A percentile compares a stretch with the other conserved stretches of the same genome.
phyloP scores from a whole-genome alignment of 352 stramenopile genomes.

The Globisporangium emineosum region DNA sequence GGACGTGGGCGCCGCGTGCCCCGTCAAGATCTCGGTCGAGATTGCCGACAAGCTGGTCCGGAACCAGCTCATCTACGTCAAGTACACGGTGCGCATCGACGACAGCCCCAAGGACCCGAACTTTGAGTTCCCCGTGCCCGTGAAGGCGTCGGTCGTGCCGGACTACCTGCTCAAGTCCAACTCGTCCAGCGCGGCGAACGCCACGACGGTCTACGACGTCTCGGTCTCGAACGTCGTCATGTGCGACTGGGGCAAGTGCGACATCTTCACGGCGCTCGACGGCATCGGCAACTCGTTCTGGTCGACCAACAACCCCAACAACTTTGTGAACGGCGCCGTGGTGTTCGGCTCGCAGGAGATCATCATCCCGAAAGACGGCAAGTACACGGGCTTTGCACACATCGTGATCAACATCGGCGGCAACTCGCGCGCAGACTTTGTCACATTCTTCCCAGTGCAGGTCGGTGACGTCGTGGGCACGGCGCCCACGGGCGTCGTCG shows the following conservation, averaged over 20 bases:
- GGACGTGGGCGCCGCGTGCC: constrained; percentile 42
- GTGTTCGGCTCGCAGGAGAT: constrained; percentile 67
- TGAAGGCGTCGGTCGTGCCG: constrained; percentile 40
- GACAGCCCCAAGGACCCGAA: constrained; percentile 32
- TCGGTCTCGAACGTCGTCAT: constrained; percentile 70
- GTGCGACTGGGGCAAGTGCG: constrained; percentile 73
- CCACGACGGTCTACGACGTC: constrained; percentile 45
- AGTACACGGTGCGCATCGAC: constrained; percentile 65
- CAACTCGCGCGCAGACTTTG: constrained; percentile 69
- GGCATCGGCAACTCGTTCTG: constrained; percentile 55
- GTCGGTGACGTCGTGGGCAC: constrained; percentile 61
- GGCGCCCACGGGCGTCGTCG: constrained; percentile 37
- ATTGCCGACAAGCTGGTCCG: constrained; percentile 45
- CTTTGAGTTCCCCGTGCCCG: constrained; percentile 57
- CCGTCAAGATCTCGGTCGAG: constrained; percentile 64
- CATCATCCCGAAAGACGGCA: constrained; percentile 68
- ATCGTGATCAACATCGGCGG: constrained; percentile 61
- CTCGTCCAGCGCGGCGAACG: constrained; percentile 25
- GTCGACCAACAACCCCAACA: constrained; percentile 68
- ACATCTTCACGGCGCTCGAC: constrained; percentile 49
- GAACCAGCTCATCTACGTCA: constrained; percentile 48
- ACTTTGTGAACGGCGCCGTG: constrained; percentile 50
- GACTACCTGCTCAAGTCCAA: constrained; percentile 31
- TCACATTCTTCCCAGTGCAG: constrained; percentile 78
- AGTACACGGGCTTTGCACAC: constrained; percentile 77